Evolutionary conservation across 257 asterid species (phyloP).

Genomic region (Capsicum baccatum): DNA sequence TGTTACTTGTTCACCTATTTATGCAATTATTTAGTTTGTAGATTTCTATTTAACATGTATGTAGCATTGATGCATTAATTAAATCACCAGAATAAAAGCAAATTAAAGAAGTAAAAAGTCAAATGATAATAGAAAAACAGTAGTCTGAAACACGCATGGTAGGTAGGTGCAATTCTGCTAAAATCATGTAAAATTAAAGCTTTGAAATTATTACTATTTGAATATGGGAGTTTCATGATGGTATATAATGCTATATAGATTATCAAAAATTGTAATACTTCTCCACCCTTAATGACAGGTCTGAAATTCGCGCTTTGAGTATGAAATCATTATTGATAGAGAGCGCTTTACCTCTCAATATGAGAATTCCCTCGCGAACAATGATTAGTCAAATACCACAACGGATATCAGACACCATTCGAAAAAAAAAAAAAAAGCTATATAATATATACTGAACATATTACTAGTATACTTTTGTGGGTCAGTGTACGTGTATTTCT

Average conservation of each 20-base stretch:
- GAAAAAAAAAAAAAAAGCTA: too few species aligned
- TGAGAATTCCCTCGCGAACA: too few species aligned
- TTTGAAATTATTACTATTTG: not conserved
- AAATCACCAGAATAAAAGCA: not conserved
- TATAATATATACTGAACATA: not conserved
- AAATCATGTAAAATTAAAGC: conserved; percentile 11
- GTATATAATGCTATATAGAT: not conserved
- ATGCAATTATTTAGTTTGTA: not conserved
- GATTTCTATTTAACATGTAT: not conserved
- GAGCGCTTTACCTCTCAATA: too few species aligned
- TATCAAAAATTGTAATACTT: too few species aligned
- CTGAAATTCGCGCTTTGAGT: too few species aligned
- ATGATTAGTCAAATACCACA: too few species aligned
- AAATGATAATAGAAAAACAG: not conserved
- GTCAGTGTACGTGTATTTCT: not conserved
- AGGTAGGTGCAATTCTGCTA: conserved; percentile 21
- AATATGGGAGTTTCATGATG: not conserved
- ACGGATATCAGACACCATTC: too few species aligned
- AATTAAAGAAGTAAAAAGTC: not conserved
- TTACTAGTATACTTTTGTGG: not conserved
- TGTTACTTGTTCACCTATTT: not conserved
- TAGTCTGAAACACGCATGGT: not conserved
- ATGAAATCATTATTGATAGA: too few species aligned
- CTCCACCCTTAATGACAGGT: too few species aligned
- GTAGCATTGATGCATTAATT: not conserved